Evolutionary conservation across 148 eudicot species (phyloP).

Genomic region (Camellia sinensis): DNA sequence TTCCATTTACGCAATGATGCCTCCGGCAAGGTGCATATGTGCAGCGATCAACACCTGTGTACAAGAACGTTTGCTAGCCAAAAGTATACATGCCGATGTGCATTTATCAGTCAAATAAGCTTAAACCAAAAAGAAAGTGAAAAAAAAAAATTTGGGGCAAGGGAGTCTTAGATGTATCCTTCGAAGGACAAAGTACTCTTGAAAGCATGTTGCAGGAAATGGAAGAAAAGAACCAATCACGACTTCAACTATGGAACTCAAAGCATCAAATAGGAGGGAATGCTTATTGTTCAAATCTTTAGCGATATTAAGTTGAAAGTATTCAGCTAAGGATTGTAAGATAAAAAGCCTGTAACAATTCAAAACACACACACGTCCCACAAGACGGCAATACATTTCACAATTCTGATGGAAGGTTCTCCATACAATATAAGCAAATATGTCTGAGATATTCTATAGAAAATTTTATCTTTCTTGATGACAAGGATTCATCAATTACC

Average conservation of each 20-base stretch:
- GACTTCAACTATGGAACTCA: too few species aligned
- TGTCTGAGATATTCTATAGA: neutral
- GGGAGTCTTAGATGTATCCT: neutral
- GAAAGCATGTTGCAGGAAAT: neutral
- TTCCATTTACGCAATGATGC: neutral
- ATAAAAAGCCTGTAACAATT: neutral
- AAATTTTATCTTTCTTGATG: conserved; percentile 9
- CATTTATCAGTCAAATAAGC: neutral
- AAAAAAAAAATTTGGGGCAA: neutral
- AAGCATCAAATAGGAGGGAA: neutral
- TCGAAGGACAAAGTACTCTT: neutral
- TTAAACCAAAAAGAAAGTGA: neutral
- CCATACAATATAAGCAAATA: neutral
- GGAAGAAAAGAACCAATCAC: neutral
- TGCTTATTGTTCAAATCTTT: neutral
- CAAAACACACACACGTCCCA: neutral
- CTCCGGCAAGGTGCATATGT: neutral
- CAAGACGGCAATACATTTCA: neutral
- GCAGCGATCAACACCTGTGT: neutral
- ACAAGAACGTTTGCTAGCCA: neutral
- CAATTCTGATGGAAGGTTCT: conserved; percentile 1
- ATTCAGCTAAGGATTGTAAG: neutral
- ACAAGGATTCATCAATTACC: conserved; percentile 41
- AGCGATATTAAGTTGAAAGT: neutral
- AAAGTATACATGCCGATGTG: neutral